These are phyloP conservation scores for Colletotrichum coccodes DNA, from an alignment of 2,329 filamentous ascomycete species.

Conservation along the genomic window DNA sequence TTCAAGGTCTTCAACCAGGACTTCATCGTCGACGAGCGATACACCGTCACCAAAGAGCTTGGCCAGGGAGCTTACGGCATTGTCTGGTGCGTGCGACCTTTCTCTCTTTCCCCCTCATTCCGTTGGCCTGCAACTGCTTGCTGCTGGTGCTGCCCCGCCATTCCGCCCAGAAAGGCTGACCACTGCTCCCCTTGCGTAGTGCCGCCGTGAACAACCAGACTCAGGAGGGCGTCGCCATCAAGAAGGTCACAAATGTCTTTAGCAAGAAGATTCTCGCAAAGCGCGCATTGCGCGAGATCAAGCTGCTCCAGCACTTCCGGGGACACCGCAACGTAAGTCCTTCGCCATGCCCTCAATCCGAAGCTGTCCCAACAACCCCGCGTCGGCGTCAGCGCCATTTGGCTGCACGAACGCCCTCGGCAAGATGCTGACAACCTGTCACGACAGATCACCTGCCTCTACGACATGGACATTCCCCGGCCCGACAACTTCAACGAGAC, in stretches of 20 bases:
- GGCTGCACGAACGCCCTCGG: slow-evolving; percentile 22
- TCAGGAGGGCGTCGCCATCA: slow-evolving; percentile 95
- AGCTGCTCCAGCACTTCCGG: slow-evolving; percentile 97
- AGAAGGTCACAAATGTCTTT: slow-evolving; percentile 99
- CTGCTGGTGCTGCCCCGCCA: slow-evolving; percentile 34
- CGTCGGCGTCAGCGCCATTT: slow-evolving; percentile 12
- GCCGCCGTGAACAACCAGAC: slow-evolving; percentile 93
- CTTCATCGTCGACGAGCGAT: slow-evolving; percentile 97
- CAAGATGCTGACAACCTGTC: slow-evolving; percentile 6
- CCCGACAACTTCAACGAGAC: slow-evolving; percentile 99
- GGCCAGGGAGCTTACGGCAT: slow-evolving; percentile 99
- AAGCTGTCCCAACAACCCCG: slow-evolving; percentile 8
- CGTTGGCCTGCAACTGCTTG: background rate
- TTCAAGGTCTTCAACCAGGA: slow-evolving; percentile 99
- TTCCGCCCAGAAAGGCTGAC: slow-evolving; percentile 31
- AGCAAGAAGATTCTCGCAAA: slow-evolving; percentile 99
- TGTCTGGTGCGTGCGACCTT: slow-evolving; percentile 79
- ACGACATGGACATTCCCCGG: slow-evolving; percentile 98
- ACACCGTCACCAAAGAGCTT: slow-evolving; percentile 98
- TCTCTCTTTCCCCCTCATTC: slow-evolving; percentile 14
- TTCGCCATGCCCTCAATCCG: background rate
- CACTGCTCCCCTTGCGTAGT: slow-evolving; percentile 55
- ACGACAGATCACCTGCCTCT: slow-evolving; percentile 92
- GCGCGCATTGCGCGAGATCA: slow-evolving; percentile 97
- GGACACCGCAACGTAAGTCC: slow-evolving; percentile 82